Evolutionary conservation across 1,284 basidiomycete genomes (phyloP), one percentile per base, ranked within the genome.

Genomic region (Ceratorhiza oryzae-sativae): DNA sequence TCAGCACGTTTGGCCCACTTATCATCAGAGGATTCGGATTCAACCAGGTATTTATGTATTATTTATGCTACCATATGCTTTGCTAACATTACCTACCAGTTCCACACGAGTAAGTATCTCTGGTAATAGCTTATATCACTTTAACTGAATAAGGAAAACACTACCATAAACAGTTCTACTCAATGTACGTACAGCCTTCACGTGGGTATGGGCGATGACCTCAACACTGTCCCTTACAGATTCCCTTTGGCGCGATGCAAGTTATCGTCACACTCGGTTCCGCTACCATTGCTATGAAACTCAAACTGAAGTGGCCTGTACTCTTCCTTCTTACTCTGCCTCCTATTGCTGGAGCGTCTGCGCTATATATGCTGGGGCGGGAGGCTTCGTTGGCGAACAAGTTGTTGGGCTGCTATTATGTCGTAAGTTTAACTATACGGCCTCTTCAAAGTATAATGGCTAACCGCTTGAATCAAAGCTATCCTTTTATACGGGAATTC

Each of bases 231-330:
- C 10, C 15, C 55, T n/a, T 41, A 27, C 15, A 80, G 62, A 79
- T 86, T 58, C 85, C 85, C 1, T 85, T 85, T 72, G 79, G 80
- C 34, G 82, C 79, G n/a, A 78, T 86, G 62, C 83, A 84, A 75
- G 81, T 87, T 58, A 75, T 82, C 72, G 53, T 82, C 34, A 82
- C 82, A 49, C 76, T 85, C 25, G 51, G 78, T 45, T 76, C 80
- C 4, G 85, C 83, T 42, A 81, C 75, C 51, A 76, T 86, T 41
- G 83, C 84, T 27, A 84, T 82, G 74, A 80, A 79, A 70, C 81
- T 83, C 75, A 85, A 85, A 77, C 78, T 85, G 36, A 83, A 85
- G 72, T 86, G 81, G 80, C 84, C 85, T 15, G 83, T 86, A 30
- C 75, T 86, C 36, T 82, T 86, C 74, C 78, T 75, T 32, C 76